Evolutionary conservation across 805 yeast genomes (phyloP), one percentile per base, ranked within the genome.

Genomic region (Wickerhamiella siamensis): DNA sequence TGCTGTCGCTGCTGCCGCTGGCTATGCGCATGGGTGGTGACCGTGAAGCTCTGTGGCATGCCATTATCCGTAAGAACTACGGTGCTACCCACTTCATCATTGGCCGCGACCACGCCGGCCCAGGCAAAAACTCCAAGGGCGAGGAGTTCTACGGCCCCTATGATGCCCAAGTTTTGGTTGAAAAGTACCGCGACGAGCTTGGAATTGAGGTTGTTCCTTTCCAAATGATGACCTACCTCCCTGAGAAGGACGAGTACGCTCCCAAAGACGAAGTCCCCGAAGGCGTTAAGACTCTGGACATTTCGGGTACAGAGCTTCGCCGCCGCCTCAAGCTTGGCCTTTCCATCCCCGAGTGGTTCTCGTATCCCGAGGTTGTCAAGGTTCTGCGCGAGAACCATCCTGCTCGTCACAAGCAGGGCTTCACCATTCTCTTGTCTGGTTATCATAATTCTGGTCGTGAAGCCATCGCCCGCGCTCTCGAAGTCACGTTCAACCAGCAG

Each of bases 21-120:
- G 97, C 97, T 32, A 87, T 87, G 97, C 79, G 97, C 71, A 87
- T 87, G 97, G 96, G 91, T 43, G 97, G 97, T 62, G 96, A 88
- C 62, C 77, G 94, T 61, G 97, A 87, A 66, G 97, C 97, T 18
- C 82, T 87, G 36, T 88, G 96, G 96, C 97, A 87, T 60, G 95
- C 96, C 15, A 79, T 88, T 56, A 87, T 87, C 60, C 81, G 97
- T 65, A 83, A 84, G 70, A 87, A 87, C 67, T 86, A 79, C 59
- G 97, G 97, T 58, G 95, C 94, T 43, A 81, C 95, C 41, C 96
- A 88, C 62, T 88, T 88, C 68, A 87, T 87, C 57, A 95, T 87
- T 38, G 97, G 97, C 47, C 80, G 97, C 70, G 96, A 87, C 63
- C 97, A 87, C 58, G 97, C 97, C 41, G 96, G 96, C 46, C 96